Base-by-base conservation (phyloP, 2,329 filamentous ascomycete species). In the Dactylonectria estremocensis region DNA sequence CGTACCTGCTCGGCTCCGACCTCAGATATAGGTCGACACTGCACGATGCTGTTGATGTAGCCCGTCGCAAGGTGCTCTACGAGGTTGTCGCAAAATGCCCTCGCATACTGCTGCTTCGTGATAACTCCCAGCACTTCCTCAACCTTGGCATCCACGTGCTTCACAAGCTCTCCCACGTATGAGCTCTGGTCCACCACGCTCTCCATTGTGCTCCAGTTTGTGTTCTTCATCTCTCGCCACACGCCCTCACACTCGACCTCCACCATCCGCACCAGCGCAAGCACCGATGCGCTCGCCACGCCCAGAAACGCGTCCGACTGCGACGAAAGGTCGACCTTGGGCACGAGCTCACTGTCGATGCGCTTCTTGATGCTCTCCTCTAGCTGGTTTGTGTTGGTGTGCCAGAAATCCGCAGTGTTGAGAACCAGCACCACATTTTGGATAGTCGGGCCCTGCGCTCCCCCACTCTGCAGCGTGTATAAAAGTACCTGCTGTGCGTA, bases 341-440 rank as follows among this genome's bases (percentile, higher is more conserved):
- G 83, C 16, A 89, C 89, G 40, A 97, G 85, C 2, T 95, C 93
- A 52, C 89, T 86, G 71, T 98, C 96, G 69, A 99, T 95, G 10
- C 95, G 90, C 74, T 93, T 92, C 82, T 94, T 95, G 80, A 99
- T 95, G 80, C 93, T 97, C 76, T 98, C 95, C 79, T 98, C 95
- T 1, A 99, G 87, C 78, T 98, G 95, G 54, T 91, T 95, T 55
- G 95, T 96, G 33, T 97, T 98, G 28, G 90, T 90, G 77, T 98
- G 95, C 89, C 96, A 99, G 80, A 98, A 99, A 77, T 99, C 96
- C 1, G 96, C 95, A 1, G 96, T 98, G 78, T 99, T 99, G 54
- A 99, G 86, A 1, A 98, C 95, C 3, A 97, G 84, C 14, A 98
- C 88, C 3, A 93, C 89, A 69, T 97, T 93, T 75, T 97, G 91